Percentiles rank a stretch among this genome's conserved stretches.
Evolutionary conservation across 2,329 filamentous ascomycete genomes (phyloP).

Genomic region (Thelonectria rubi): DNA sequence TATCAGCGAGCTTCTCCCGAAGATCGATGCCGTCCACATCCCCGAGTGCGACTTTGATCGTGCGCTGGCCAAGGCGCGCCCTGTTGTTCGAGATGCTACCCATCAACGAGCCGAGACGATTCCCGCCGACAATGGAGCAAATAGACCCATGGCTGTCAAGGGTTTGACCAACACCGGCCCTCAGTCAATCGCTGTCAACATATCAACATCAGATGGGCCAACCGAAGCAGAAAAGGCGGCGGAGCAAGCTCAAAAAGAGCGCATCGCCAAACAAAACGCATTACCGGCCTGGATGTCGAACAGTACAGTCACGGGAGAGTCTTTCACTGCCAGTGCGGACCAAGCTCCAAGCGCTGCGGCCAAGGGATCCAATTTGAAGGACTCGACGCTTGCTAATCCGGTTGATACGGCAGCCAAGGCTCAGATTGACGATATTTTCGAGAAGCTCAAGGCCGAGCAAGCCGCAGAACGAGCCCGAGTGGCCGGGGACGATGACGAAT

Average conservation of each 20-base stretch:
- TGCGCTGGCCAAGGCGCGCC: slow-evolving; percentile 69
- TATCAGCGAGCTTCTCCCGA: slow-evolving; percentile 77
- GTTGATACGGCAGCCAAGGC: slow-evolving; percentile 62
- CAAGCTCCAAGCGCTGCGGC: slow-evolving; percentile 29
- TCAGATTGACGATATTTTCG: slow-evolving; percentile 74
- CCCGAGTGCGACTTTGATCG: slow-evolving; percentile 79
- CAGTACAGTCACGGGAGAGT: slow-evolving; percentile 72
- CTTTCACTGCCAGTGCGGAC: slow-evolving; percentile 55
- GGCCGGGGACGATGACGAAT: slow-evolving; percentile 41
- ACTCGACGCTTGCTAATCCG: slow-evolving; percentile 49
- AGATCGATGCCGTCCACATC: slow-evolving; percentile 78
- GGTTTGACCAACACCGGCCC: slow-evolving; percentile 73
- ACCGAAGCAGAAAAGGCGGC: slow-evolving; percentile 73
- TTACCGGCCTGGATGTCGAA: slow-evolving; percentile 77
- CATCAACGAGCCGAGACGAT: slow-evolving; percentile 71
- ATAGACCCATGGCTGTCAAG: slow-evolving; percentile 73
- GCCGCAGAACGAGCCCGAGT: slow-evolving; percentile 53
- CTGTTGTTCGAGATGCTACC: slow-evolving; percentile 72
- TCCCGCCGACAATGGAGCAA: slow-evolving; percentile 61
- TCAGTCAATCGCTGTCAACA: slow-evolving; percentile 74
- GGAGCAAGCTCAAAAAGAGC: slow-evolving; percentile 71
- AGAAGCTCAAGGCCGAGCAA: slow-evolving; percentile 70
- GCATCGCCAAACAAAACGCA: slow-evolving; percentile 73
- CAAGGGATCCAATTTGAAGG: slow-evolving; percentile 57
- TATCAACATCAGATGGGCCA: slow-evolving; percentile 72